These are phyloP conservation scores for Hibiscus syriacus DNA, from an alignment of 345 rosid genomes.

Conservation along the genomic window DNA sequence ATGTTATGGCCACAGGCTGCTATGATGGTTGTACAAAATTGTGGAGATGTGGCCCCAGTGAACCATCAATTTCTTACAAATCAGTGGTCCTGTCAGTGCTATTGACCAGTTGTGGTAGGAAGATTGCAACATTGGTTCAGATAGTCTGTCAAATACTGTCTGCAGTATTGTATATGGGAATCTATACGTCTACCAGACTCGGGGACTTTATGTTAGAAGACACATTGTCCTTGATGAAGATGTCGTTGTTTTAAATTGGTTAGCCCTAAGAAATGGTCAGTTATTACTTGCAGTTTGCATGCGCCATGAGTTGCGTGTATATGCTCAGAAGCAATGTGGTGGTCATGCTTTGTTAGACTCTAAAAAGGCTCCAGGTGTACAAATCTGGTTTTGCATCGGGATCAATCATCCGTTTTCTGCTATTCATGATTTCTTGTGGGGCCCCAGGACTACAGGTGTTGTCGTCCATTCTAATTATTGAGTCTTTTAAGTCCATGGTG, in stretches of 20 bases:
- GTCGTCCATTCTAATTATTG: slow-evolving; percentile 55
- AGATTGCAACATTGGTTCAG: slow-evolving; percentile 56
- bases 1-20: slow-evolving; percentile 70
- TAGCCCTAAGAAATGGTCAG: slow-evolving; percentile 56
- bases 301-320: slow-evolving; percentile 54
- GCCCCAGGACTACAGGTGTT: slow-evolving; percentile 43
- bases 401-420: slow-evolving; percentile 39
- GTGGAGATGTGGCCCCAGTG: slow-evolving; percentile 56
- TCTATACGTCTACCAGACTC: slow-evolving; percentile 40
- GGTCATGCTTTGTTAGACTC: slow-evolving; percentile 30
- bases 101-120: slow-evolving; percentile 57
- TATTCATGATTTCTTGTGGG: slow-evolving; percentile 57
- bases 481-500: slow-evolving; percentile 51
- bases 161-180: slow-evolving; percentile 55
- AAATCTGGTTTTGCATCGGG: slow-evolving; percentile 75
- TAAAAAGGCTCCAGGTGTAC: slow-evolving; percentile 28
- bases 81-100: slow-evolving; percentile 44
- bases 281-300: slow-evolving; percentile 66
- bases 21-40: slow-evolving; percentile 73
- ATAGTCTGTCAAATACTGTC: slow-evolving; percentile 23
- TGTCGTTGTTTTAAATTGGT: slow-evolving; percentile 61
- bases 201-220: slow-evolving; percentile 68
- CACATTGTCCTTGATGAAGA: slow-evolving; percentile 37
- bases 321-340: slow-evolving; percentile 48
- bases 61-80: slow-evolving; percentile 21